phyloP scores from a whole-genome alignment of 2,329 filamentous ascomycete genomes.

The Ploettnerulaceae sp. region DNA sequence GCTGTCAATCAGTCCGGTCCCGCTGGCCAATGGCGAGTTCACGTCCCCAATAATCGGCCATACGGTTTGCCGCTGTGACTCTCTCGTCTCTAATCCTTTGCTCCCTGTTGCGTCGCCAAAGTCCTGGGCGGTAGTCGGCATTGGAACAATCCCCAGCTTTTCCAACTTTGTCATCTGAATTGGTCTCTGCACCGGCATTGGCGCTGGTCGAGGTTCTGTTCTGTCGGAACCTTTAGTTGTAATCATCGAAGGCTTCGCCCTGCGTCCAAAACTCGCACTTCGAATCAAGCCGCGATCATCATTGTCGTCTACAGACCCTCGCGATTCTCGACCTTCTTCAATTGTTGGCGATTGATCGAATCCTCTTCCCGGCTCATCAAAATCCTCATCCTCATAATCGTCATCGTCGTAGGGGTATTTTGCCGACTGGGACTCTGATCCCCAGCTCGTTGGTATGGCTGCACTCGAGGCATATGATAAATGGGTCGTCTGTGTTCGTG shows the following conservation, averaged over 20 bases:
- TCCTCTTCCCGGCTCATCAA: conserved; percentile 19
- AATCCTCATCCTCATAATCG: conserved; percentile 17
- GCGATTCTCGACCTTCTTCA: conserved; percentile 29
- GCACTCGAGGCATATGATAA: conserved; percentile 67
- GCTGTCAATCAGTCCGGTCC: conserved; percentile 29
- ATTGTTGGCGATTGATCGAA: conserved; percentile 19
- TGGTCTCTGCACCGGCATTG: conserved; percentile 32
- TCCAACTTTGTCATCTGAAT: conserved; percentile 36
- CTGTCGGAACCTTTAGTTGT: conserved; percentile 38
- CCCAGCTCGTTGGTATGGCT: conserved; percentile 66
- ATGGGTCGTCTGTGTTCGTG: conserved; percentile 48
- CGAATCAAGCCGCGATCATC: conserved; percentile 54
- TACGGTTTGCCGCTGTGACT: conserved; percentile 16
- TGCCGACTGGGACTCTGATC: conserved; percentile 44
- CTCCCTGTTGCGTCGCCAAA: conserved; percentile 1
- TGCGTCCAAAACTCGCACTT: conserved; percentile 57
- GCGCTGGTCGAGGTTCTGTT: conserved; percentile 21
- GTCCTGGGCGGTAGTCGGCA: not conserved
- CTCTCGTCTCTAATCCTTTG: conserved; percentile 6
- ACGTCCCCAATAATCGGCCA: conserved; percentile 27
- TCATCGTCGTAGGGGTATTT: conserved; percentile 36
- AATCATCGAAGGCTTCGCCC: conserved; percentile 53
- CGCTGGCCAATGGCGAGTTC: conserved; percentile 26
- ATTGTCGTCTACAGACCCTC: conserved; percentile 29
- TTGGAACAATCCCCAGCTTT: conserved; percentile 20